A percentile compares a stretch with the other conserved stretches of the same genome.
phyloP scores from a whole-genome alignment of 257 asterid species.

The Agastache rugosa region DNA sequence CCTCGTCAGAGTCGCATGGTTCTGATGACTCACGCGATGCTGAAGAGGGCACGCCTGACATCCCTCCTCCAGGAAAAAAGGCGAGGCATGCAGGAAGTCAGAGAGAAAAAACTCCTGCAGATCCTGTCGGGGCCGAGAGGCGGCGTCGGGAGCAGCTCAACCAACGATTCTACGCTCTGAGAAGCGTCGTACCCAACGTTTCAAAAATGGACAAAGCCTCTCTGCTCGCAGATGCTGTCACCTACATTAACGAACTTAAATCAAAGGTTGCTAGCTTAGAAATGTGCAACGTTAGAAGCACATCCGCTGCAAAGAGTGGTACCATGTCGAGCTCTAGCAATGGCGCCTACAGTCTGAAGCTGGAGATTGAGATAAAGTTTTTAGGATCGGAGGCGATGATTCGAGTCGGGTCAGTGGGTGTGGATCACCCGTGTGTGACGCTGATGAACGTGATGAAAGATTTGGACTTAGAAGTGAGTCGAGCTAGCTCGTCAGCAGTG shows the following conservation, averaged over 20 bases:
- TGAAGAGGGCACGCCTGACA: not conserved
- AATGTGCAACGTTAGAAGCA: not conserved
- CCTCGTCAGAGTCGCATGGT: not conserved
- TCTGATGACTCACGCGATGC: not conserved
- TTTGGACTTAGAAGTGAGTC: conserved; percentile 38
- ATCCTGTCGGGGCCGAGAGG: conserved; percentile 55
- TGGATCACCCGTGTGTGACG: conserved; percentile 40
- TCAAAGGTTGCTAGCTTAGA: conserved; percentile 40
- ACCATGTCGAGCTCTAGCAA: not conserved
- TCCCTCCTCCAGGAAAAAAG: conserved; percentile 1
- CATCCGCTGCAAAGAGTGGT: not conserved
- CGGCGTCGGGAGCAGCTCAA: conserved; percentile 54
- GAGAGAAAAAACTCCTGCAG: conserved; percentile 20
- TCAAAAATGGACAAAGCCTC: conserved; percentile 35
- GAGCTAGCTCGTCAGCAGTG: conserved; percentile 39
- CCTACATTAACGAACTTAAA: conserved; percentile 49
- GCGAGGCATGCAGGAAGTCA: not conserved
- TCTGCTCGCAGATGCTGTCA: conserved; percentile 50
- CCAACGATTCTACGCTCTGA: conserved; percentile 49
- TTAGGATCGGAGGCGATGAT: conserved; percentile 47
- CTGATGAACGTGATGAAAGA: conserved; percentile 45
- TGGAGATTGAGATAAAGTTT: conserved; percentile 40
- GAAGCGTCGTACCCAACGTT: conserved; percentile 56
- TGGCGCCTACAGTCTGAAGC: not conserved
- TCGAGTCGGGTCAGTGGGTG: conserved; percentile 32